Conservation (phyloP, 371 early-diverging fungal species). For the Racocetra persica region DNA sequence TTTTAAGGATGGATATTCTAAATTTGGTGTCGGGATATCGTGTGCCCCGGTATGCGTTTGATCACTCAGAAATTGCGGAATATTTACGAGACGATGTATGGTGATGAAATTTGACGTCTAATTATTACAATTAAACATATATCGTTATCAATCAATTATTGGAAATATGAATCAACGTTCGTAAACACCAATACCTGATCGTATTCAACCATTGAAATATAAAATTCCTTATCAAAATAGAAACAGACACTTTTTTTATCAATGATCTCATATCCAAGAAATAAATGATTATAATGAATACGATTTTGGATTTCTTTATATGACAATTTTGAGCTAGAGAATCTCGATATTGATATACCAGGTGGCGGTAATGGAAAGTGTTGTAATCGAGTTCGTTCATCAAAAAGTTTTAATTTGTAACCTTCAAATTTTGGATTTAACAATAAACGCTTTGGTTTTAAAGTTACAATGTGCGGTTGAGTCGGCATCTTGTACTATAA, state of each 20-base stretch:
- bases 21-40: constrained; percentile 18
- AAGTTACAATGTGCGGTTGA: constrained; percentile 41
- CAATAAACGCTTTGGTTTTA: constrained; percentile 55
- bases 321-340: constrained; percentile 51
- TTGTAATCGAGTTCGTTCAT: constrained; percentile 48
- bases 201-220: constrained; percentile 52
- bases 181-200: constrained; percentile 54
- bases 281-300: constrained; percentile 73
- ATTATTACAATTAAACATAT: not conserved
- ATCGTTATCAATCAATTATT: not conserved
- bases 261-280: constrained; percentile 52
- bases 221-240: constrained; percentile 56
- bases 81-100: constrained; percentile 42
- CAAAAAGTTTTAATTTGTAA: constrained; percentile 68
- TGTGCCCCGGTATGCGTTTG: constrained; percentile 25
- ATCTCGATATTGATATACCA: constrained; percentile 51
- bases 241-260: constrained; percentile 48
- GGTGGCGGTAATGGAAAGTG: constrained; percentile 48
- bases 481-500: too few relatives aligned
- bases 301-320: constrained; percentile 73
- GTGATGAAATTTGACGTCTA: not conserved
- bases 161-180: not conserved
- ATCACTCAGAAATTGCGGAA: constrained; percentile 43
- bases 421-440: constrained; percentile 75
- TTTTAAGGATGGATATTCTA: constrained; percentile 49